Conservation (phyloP, 768 basidiomycete species). For the Boletus sp. region DNA sequence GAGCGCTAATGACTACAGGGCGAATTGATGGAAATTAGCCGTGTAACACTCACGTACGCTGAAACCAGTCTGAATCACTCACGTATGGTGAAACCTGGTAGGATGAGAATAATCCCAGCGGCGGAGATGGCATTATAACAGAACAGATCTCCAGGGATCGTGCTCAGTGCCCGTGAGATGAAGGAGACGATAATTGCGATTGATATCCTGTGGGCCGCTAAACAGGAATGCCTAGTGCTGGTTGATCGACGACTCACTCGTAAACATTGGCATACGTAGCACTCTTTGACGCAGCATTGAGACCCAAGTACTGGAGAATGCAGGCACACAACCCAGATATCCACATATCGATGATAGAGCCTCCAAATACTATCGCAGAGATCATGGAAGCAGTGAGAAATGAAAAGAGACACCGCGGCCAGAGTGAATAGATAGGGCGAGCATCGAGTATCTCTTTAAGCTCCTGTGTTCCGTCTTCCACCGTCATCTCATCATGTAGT, state of each 20-base stretch:
- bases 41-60: slow-evolving; percentile 57
- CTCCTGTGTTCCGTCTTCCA: slow-evolving; percentile 64
- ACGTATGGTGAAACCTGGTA: slow-evolving; percentile 85
- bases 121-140: slow-evolving; percentile 91
- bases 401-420: slow-evolving; percentile 66
- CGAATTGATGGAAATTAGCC: background rate
- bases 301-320: slow-evolving; percentile 72
- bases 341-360: slow-evolving; percentile 79
- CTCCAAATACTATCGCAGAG: slow-evolving; percentile 80
- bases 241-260: slow-evolving; percentile 56
- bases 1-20: slow-evolving; percentile 62
- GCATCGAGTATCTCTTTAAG: slow-evolving; percentile 62
- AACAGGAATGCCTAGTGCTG: background rate
- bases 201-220: slow-evolving; percentile 55
- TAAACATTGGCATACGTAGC: slow-evolving; percentile 94
- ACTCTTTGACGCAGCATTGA: slow-evolving; percentile 80
- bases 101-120: slow-evolving; percentile 84
- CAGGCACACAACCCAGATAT: slow-evolving; percentile 68
- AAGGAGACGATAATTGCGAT: slow-evolving; percentile 84
- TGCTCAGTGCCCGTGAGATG: slow-evolving; percentile 72
- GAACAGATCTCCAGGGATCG: slow-evolving; percentile 69
- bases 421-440: slow-evolving; percentile 65
- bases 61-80: slow-evolving; percentile 54
- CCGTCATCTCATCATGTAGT: slow-evolving; percentile 75
- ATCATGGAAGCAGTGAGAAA: slow-evolving; percentile 79